Evolutionary conservation across 2,329 filamentous ascomycete species (phyloP).

Genomic region (Aureobasidium lini): DNA sequence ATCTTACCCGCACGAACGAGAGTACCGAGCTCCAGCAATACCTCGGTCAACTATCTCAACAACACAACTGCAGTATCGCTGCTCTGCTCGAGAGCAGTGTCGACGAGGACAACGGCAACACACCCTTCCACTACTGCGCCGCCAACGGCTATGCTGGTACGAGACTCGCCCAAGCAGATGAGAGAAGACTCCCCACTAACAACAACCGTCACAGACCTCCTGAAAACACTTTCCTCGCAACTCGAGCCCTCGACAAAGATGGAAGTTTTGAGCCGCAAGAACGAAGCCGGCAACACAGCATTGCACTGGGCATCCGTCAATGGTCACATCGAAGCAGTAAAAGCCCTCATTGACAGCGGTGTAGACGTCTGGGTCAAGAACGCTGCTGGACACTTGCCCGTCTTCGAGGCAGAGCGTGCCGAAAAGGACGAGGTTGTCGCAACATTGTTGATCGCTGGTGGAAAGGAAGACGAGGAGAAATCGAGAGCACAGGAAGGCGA

Average conservation of each 20-base stretch:
- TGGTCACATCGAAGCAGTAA: constrained; percentile 74
- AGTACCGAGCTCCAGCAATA: constrained; percentile 55
- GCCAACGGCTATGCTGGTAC: constrained; percentile 79
- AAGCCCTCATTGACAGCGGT: constrained; percentile 66
- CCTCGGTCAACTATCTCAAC: constrained; percentile 53
- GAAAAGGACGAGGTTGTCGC: constrained; percentile 43
- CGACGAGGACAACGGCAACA: constrained; percentile 70
- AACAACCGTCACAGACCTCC: constrained; percentile 12
- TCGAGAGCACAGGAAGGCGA: constrained; percentile 15
- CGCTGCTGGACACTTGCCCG: constrained; percentile 64
- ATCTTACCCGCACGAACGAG: constrained; percentile 75
- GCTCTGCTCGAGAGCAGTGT: constrained; percentile 59
- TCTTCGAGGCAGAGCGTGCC: constrained; percentile 44
- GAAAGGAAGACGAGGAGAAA: constrained; percentile 31
- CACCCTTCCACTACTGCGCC: constrained; percentile 78
- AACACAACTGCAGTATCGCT: constrained; percentile 54
- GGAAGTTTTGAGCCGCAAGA: constrained; percentile 59
- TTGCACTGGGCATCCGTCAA: constrained; percentile 92
- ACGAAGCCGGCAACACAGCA: constrained; percentile 79
- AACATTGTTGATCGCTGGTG: constrained; percentile 40
- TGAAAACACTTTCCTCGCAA: constrained; percentile 13
- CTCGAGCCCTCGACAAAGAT: constrained; percentile 15
- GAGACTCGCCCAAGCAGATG: background rate
- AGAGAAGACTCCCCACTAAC: background rate
- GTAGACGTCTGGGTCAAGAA: constrained; percentile 75